phyloP scores from a whole-genome alignment of 2,329 filamentous ascomycete species.

The Alternaria sp. region DNA sequence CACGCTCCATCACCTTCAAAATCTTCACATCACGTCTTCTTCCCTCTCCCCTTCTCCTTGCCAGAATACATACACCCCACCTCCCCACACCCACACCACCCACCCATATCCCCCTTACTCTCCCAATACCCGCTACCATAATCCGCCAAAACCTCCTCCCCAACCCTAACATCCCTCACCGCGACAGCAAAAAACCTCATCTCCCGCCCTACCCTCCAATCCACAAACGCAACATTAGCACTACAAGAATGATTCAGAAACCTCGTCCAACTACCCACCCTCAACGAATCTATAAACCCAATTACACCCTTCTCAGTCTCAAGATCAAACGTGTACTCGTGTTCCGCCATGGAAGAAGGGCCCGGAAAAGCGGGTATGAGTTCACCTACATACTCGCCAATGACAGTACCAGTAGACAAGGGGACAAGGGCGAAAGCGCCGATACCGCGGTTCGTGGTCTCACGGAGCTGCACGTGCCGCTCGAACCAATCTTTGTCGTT shows the following conservation, averaged over 20 bases:
- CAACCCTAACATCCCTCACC: neutral
- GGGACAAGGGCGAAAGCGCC: neutral
- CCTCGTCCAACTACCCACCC: conserved; percentile 9
- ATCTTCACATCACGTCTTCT: neutral
- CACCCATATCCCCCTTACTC: neutral
- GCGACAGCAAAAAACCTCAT: neutral
- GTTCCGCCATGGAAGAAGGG: too few relatives aligned
- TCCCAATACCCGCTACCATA: conserved; percentile 11
- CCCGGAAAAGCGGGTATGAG: neutral
- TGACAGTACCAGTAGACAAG: neutral
- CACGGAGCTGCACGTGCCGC: neutral
- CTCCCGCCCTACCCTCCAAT: neutral
- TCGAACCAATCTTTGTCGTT: neutral
- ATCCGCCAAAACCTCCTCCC: conserved; percentile 5
- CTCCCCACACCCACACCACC: conserved; percentile 7
- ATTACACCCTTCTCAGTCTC: neutral
- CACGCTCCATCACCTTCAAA: neutral
- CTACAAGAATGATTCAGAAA: conserved; percentile 12
- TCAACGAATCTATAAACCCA: neutral
- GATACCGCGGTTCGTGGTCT: neutral
- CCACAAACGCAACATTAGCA: neutral
- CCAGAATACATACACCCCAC: neutral
- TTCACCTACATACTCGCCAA: conserved; percentile 17
- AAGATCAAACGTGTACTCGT: too few relatives aligned
- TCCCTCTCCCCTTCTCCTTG: neutral